Base-by-base conservation (phyloP, 768 basidiomycete genomes). In the Inosperma sp. region DNA sequence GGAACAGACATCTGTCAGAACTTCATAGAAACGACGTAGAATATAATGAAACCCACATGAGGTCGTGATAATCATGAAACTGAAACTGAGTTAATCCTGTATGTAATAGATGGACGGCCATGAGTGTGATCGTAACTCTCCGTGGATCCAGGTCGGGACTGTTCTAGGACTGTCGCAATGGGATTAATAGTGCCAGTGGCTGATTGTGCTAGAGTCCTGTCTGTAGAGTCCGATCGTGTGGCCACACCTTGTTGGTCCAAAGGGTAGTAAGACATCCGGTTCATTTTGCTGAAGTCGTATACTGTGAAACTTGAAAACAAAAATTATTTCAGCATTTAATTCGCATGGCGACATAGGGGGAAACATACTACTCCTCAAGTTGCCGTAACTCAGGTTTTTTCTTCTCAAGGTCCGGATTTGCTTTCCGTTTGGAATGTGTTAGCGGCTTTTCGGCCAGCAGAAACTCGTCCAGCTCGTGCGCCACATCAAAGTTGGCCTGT, bases 391-490 rank as follows among this genome's bases (percentile, higher is more conserved):
- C 96, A 17, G 92, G 86, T 62, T 86, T 90, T 77, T 98, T 81
- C 66, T 86, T 87, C 57, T 89, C 88, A 9, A 89, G 65, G 69
- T 96, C 91, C 26, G 79, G 74, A 56, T 92, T 88, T 26, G 81
- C 83, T 63, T 95, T 98, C 29, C 96, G 84, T 68, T 93, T 96
- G 37, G 88, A 77, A 55, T 94, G 93, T 49, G 92, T 96, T 49
- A 98, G 72, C n/a, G 95, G 95, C 65, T 97, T 97, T 71, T 98
- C 95, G 46, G 94, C 94, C 79, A 98, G 82, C 62, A 99, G 68
- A 61, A 98, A 88, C 66, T 99, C 96, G 65, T 99, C 94, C 8
- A 99, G 80, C 72, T 98, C 96, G 62, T 98, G 93, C 29, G 92
- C 84, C 30, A 96, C 86, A 64, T 99, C 95, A 67, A 98, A 99